These are phyloP conservation scores for Cytospora mali DNA, from an alignment of 2,329 filamentous ascomycete species.

Conservation along the genomic window DNA sequence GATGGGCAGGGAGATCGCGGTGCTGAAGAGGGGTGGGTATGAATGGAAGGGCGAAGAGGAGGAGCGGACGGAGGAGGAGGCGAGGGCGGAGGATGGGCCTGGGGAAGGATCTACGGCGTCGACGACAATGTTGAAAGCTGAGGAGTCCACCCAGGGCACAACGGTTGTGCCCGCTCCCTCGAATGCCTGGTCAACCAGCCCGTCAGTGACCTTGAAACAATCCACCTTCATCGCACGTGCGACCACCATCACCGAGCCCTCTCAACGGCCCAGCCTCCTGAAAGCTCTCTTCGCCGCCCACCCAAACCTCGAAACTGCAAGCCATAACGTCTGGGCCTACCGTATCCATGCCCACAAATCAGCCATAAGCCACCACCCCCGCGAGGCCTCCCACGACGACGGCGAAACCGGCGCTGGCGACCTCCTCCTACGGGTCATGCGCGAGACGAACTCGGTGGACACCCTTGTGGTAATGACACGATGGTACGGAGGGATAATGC, in stretches of 20 bases:
- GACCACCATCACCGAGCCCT: conserved; percentile 42
- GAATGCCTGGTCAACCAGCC: conserved; percentile 54
- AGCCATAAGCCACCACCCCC: conserved; percentile 42
- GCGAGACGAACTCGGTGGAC: conserved; percentile 53
- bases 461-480: conserved; percentile 61
- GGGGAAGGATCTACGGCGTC: conserved; percentile 25
- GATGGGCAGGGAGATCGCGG: conserved; percentile 72
- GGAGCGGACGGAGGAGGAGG: conserved; percentile 19
- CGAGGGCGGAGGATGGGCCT: conserved; percentile 17
- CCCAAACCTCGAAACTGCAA: conserved; percentile 54
- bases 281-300: conserved; percentile 52
- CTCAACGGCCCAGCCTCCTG: conserved; percentile 47
- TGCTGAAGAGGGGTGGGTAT: conserved; percentile 79
- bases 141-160: conserved; percentile 28
- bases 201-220: conserved; percentile 52
- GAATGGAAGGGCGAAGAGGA: conserved; percentile 53
- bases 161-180: conserved; percentile 30
- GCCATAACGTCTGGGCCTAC: conserved; percentile 62
- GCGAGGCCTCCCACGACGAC: conserved; percentile 59
- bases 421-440: conserved; percentile 57
- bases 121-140: conserved; percentile 28
- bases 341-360: conserved; percentile 42
- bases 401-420: conserved; percentile 63
- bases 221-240: conserved; percentile 63
- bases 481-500: conserved; percentile 65